Evolutionary conservation across 2,329 filamentous ascomycete species (phyloP).

Genomic region (Samsoniella hepiali): DNA sequence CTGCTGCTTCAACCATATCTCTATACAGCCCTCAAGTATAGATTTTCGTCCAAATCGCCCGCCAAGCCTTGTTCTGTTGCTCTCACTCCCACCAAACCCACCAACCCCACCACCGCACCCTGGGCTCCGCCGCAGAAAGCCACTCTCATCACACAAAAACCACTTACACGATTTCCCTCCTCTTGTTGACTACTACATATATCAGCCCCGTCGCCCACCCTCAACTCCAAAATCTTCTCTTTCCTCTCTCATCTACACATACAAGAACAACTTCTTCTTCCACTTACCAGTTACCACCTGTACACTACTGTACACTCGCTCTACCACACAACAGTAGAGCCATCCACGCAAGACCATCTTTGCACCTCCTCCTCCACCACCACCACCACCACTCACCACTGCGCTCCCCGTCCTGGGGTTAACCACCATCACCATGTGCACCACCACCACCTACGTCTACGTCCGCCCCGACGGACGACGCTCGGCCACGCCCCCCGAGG

Average conservation of each 20-base stretch:
- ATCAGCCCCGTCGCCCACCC: constrained; percentile 11
- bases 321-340: constrained; percentile 9
- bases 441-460: constrained; percentile 45
- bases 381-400: neutral
- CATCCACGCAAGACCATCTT: neutral
- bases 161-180: constrained; percentile 11
- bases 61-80: no score
- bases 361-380: neutral
- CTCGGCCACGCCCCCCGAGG: constrained; percentile 32
- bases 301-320: neutral
- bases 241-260: neutral
- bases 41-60: no score
- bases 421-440: constrained; percentile 46
- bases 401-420: constrained; percentile 1
- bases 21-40: no score
- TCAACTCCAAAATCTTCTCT: neutral
- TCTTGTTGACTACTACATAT: neutral
- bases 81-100: neutral
- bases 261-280: neutral
- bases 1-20: no score
- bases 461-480: constrained; percentile 44
- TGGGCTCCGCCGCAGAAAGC: no score
- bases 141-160: neutral
- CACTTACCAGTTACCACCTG: neutral
- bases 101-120: neutral